phyloP scores from a whole-genome alignment of 257 asterid genomes.

The Penstemon newberryi region DNA sequence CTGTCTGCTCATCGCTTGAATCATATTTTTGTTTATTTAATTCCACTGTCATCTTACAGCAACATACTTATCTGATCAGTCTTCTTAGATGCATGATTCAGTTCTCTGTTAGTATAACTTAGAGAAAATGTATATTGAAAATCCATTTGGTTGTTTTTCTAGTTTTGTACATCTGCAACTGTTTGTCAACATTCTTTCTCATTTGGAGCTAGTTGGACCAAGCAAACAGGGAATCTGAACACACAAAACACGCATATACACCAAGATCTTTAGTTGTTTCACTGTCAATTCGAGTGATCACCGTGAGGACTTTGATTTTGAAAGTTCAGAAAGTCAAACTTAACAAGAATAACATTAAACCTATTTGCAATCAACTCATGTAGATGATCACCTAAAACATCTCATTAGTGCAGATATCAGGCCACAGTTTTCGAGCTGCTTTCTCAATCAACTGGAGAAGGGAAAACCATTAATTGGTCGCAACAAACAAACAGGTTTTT shows the following conservation, averaged over 20 bases:
- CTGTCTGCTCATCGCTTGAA: slow-evolving; percentile 3
- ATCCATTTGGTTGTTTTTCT: not conserved
- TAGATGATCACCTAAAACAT: slow-evolving; percentile 26
- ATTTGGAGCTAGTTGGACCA: slow-evolving; percentile 2
- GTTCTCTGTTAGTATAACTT: not conserved
- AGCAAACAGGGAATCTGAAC: not conserved
- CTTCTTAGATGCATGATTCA: not conserved
- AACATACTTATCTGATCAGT: slow-evolving; percentile 8
- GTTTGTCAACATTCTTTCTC: slow-evolving; percentile 18
- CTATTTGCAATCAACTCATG: slow-evolving; percentile 7
- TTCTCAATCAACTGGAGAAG: slow-evolving; percentile 55
- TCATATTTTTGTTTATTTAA: slow-evolving; percentile 14
- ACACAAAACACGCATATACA: not conserved
- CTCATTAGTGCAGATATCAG: slow-evolving; percentile 67
- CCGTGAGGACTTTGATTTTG: slow-evolving; percentile 11
- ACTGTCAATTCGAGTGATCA: not conserved
- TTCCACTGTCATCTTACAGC: not conserved
- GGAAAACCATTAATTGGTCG: slow-evolving; percentile 43
- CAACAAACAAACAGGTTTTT: slow-evolving; percentile 44
- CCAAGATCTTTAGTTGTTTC: not conserved
- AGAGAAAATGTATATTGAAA: not conserved
- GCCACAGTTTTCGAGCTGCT: slow-evolving; percentile 77
- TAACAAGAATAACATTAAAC: not conserved
- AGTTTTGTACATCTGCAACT: not conserved
- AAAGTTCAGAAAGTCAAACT: slow-evolving; percentile 7